Evolutionary conservation across 2,329 filamentous ascomycete species (phyloP), one percentile per base, ranked within the genome.

Genomic region (Penicillium rolfsii): DNA sequence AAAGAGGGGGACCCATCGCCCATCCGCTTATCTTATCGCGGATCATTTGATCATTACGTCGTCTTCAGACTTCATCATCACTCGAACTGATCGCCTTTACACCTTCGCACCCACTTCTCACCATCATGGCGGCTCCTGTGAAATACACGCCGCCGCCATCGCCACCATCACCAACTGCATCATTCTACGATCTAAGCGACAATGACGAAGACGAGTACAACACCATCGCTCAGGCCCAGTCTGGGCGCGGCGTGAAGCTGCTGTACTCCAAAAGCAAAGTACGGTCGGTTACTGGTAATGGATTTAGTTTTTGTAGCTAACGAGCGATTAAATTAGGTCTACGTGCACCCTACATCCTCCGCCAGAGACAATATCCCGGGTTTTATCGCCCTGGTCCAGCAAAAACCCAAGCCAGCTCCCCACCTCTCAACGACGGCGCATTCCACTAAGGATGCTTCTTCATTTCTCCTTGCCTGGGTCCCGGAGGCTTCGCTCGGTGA

Each of bases 181-280:
- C 92, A 71, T 95, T 94, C 82, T 97, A 97, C 82, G 94, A 94
- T 73, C 83, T 98, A 83, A 97, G 91, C 77, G 96, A 99, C 81
- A 93, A 97, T 73, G 93, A 97, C 65, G 95, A 98, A 78, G 91
- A 90, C 68, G 95, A 91, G 48, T 99, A 99, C 80, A 91, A 96
- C 75, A 98, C 64, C 9, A 92, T 99, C 71, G 90, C 91, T 4
- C 91, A 96, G 73, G 86, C 87, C 4, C 86, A 85, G 67, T 87
- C 87, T 2, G 90, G 91, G 0, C 87, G 87, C 66, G 95, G 94
- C 1, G 95, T 99, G 49, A 99, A 98, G 79, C 82, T 99, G 35
- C 83, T 99, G 14, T 97, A 90, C 72, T 94, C 93, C 22, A 99
- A 99, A 81, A 97, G 93, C 89, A 99, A 98, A 84, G 91, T 91